phyloP scores from a whole-genome alignment of 352 stramenopile species.

The Phytophthora foliorum region DNA sequence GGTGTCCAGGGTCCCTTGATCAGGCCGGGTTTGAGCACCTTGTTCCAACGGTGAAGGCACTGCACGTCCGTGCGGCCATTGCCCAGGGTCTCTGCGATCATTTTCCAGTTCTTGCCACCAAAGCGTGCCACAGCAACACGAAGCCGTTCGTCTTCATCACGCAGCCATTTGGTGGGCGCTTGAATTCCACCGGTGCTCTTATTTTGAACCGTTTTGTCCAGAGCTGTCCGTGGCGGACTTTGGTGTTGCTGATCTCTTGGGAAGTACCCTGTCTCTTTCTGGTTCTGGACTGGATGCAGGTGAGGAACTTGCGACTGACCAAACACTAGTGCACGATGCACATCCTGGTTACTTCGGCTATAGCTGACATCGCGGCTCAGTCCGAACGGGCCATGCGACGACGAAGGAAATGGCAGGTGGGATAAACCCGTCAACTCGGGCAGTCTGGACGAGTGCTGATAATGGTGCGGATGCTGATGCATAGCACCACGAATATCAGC shows the following conservation, averaged over 20 bases:
- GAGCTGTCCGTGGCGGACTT: conserved; percentile 67
- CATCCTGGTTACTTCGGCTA: conserved; percentile 31
- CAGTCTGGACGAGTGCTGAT: conserved; percentile 33
- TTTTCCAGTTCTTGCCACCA: conserved; percentile 96
- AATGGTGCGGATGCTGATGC: conserved; percentile 37
- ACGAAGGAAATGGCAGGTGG: conserved; percentile 23
- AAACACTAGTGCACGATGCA: conserved; percentile 19
- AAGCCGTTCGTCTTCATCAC: conserved; percentile 93
- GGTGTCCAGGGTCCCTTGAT: conserved; percentile 92
- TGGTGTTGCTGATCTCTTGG: conserved; percentile 87
- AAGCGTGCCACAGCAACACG: conserved; percentile 90
- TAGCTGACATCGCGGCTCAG: conserved; percentile 21
- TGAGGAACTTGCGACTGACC: conserved; percentile 18
- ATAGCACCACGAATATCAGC: conserved; percentile 41
- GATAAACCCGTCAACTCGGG: conserved; percentile 35
- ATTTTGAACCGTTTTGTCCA: conserved; percentile 21
- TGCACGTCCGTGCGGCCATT: conserved; percentile 93
- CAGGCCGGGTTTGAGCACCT: conserved; percentile 89
- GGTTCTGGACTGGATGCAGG: conserved; percentile 15
- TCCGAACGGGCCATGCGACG: conserved; percentile 34
- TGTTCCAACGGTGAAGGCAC: conserved; percentile 98
- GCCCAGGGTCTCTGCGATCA: conserved; percentile 91
- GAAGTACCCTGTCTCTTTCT: conserved; percentile 72
- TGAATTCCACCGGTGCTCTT: conserved; percentile 26
- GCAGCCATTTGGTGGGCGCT: conserved; percentile 79